phyloP scores from a whole-genome alignment of 129 eudicot species.

The Centella asiatica region DNA sequence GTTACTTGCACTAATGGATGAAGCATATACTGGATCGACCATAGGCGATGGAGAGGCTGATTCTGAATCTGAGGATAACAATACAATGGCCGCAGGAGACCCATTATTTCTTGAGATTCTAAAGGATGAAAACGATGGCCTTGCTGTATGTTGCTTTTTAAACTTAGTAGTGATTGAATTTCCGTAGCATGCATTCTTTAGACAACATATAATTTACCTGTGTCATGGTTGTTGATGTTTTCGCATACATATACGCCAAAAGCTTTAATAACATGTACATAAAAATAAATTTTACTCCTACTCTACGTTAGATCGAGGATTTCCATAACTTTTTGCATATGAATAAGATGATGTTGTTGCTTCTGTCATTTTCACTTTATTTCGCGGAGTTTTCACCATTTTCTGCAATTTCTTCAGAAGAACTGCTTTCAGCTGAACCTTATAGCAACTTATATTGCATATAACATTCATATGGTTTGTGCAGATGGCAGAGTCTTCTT shows the following conservation, averaged over 20 bases:
- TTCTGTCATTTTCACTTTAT: background rate
- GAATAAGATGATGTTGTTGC: background rate
- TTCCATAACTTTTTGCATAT: background rate
- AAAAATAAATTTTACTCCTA: no score
- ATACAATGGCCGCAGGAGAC: conserved; percentile 68
- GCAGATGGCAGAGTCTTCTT: background rate
- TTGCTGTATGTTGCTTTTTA: conserved; percentile 57
- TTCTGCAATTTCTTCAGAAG: background rate
- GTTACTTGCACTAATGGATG: conserved; percentile 96
- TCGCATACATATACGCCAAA: background rate
- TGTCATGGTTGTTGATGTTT: background rate
- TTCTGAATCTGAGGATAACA: conserved; percentile 81
- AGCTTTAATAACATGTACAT: no score
- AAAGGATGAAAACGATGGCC: conserved; percentile 97
- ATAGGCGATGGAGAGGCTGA: conserved; percentile 92
- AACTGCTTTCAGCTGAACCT: no score
- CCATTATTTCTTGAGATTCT: conserved; percentile 84
- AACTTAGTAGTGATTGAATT: conserved; percentile 5
- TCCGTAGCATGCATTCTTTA: background rate
- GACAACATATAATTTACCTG: background rate
- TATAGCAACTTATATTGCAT: background rate
- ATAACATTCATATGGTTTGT: background rate
- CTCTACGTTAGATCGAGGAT: no score
- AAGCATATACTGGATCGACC: conserved; percentile 95
- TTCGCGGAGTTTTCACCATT: no score